These are phyloP conservation scores for Phytophthora ramorum DNA, from an alignment of 352 stramenopile species.

Conservation along the genomic window DNA sequence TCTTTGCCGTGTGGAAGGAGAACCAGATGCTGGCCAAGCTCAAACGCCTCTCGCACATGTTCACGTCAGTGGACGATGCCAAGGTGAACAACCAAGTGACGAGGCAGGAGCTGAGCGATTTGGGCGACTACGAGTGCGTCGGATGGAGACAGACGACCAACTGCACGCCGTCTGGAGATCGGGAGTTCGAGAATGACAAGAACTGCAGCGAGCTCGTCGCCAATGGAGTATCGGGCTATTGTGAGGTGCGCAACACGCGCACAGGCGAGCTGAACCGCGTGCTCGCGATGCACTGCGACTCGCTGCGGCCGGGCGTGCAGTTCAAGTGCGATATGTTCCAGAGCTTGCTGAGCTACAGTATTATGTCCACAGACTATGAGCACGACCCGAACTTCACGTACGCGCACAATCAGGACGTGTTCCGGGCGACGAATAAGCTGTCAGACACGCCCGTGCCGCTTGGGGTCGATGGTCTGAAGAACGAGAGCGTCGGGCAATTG, in stretches of 20 bases:
- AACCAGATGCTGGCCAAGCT: slow-evolving; percentile 52
- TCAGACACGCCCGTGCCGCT: slow-evolving; percentile 39
- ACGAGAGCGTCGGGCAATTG: slow-evolving; percentile 35
- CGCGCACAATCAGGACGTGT: slow-evolving; percentile 27
- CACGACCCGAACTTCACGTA: slow-evolving; percentile 59
- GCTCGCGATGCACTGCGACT: slow-evolving; percentile 73
- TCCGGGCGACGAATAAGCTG: slow-evolving; percentile 33
- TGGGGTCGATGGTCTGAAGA: slow-evolving; percentile 33
- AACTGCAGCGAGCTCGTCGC: slow-evolving; percentile 47
- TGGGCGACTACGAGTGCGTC: slow-evolving; percentile 65
- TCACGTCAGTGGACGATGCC: slow-evolving; percentile 35
- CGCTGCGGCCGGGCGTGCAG: slow-evolving; percentile 44
- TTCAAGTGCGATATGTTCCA: slow-evolving; percentile 69
- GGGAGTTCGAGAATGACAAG: slow-evolving; percentile 46
- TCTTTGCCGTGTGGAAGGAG: slow-evolving; percentile 51
- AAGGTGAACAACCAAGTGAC: slow-evolving; percentile 31
- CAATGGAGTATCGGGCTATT: slow-evolving; percentile 61
- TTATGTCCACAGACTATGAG: slow-evolving; percentile 57
- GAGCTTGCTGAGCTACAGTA: slow-evolving; percentile 61
- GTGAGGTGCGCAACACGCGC: slow-evolving; percentile 54
- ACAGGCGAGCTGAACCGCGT: slow-evolving; percentile 51
- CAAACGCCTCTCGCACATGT: slow-evolving; percentile 49
- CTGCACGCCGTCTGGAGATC: slow-evolving; percentile 50
- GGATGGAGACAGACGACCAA: slow-evolving; percentile 61
- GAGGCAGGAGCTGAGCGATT: slow-evolving; percentile 32